Percentiles rank a stretch among this genome's conserved stretches.
Conservation (phyloP, 805 yeast species). For the Candida incommunis region DNA sequence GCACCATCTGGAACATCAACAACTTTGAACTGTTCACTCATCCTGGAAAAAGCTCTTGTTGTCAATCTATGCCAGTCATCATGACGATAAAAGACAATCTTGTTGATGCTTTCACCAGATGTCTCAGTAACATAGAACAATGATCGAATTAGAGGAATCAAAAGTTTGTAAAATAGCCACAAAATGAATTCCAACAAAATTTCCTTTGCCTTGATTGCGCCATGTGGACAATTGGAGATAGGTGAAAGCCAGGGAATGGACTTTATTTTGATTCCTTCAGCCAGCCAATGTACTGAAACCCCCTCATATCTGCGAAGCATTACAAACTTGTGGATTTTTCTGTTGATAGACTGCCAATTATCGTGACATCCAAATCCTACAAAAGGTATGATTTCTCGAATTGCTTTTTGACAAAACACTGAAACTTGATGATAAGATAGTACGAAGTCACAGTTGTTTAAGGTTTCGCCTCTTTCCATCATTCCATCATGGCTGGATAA, state of each 20-base stretch:
- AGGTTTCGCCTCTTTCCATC: too few relatives aligned
- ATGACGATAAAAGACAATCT: conserved; percentile 40
- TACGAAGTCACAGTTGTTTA: too few relatives aligned
- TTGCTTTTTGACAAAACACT: conserved; percentile 13
- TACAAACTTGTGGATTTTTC: conserved; percentile 26
- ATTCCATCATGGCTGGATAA: too few relatives aligned
- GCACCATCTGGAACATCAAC: conserved; percentile 8
- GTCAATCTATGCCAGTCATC: conserved; percentile 36
- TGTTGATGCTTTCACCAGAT: conserved; percentile 10
- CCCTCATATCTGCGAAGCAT: conserved; percentile 24
- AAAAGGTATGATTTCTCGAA: conserved; percentile 37
- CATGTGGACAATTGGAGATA: conserved; percentile 26
- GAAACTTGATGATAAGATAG: conserved; percentile 3
- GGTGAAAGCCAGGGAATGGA: conserved; percentile 41
- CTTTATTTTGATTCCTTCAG: conserved; percentile 25
- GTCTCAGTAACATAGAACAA: conserved; percentile 59
- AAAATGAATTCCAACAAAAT: conserved; percentile 29
- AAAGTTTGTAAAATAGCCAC: conserved; percentile 43
- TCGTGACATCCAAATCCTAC: conserved; percentile 36
- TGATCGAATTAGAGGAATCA: conserved; percentile 33
- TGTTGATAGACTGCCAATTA: conserved; percentile 32
- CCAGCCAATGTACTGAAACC: conserved; percentile 21
- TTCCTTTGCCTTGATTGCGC: conserved; percentile 23
- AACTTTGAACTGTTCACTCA: conserved; percentile 25
- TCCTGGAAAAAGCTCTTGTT: conserved; percentile 26